Evolutionary conservation across 257 asterid genomes (phyloP).

Genomic region (Nyctanthes arbortristis): DNA sequence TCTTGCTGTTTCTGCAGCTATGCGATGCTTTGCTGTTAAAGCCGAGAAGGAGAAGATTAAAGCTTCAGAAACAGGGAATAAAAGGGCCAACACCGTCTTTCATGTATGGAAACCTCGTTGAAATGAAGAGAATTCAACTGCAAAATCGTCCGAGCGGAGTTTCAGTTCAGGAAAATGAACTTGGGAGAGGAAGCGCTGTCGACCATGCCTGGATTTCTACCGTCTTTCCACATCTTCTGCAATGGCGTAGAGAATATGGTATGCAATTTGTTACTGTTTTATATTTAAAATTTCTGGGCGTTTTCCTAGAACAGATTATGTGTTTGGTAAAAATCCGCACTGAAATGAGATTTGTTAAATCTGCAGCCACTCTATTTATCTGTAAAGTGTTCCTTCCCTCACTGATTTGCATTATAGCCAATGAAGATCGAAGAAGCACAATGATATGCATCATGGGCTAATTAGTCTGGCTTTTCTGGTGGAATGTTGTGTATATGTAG

Average conservation of each 20-base stretch:
- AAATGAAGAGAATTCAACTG: constrained; percentile 38
- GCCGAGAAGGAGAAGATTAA: constrained; percentile 45
- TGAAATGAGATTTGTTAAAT: not conserved
- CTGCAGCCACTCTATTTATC: not conserved
- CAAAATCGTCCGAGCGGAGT: constrained; percentile 20
- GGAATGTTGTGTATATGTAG: no score
- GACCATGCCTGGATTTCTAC: constrained; percentile 51
- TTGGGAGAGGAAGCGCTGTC: not conserved
- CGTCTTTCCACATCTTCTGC: constrained; percentile 57
- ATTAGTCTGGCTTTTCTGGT: not conserved
- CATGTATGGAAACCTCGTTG: constrained; percentile 60
- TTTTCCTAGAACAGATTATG: not conserved
- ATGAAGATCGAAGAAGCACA: not conserved
- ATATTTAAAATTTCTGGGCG: not conserved
- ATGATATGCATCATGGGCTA: not conserved
- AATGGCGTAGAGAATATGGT: constrained; percentile 65
- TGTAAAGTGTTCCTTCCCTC: not conserved
- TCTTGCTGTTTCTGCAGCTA: constrained; percentile 26
- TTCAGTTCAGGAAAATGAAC: constrained; percentile 10
- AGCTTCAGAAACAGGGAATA: constrained; percentile 59
- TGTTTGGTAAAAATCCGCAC: not conserved
- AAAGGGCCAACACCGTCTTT: constrained; percentile 58
- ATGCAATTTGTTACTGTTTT: constrained; percentile 6
- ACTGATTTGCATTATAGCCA: not conserved
- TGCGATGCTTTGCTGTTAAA: constrained; percentile 27